Evolutionary conservation across 768 basidiomycete genomes (phyloP).

Genomic region (Solioccasus polychromus): DNA sequence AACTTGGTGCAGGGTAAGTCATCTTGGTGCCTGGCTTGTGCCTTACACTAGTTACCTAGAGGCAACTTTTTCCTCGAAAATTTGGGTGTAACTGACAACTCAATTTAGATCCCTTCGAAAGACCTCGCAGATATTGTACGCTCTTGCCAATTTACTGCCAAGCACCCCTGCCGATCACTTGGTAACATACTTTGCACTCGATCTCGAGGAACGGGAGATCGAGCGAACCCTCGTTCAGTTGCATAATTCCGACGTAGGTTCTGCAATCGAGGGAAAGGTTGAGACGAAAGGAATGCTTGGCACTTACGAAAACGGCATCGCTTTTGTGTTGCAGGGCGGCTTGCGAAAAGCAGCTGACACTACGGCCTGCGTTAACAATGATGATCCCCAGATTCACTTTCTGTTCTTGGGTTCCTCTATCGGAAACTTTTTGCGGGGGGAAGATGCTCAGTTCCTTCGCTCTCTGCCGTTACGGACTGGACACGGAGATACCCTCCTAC

Average conservation of each 20-base stretch:
- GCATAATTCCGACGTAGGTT: conserved; percentile 57
- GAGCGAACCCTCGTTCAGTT: conserved; percentile 75
- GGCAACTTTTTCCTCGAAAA: neutral
- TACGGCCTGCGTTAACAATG: neutral
- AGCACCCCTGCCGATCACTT: conserved; percentile 38
- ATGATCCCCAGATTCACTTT: conserved; percentile 63
- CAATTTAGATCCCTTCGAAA: conserved; percentile 73
- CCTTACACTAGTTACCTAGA: neutral
- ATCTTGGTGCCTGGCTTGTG: neutral
- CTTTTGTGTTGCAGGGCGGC: conserved; percentile 58
- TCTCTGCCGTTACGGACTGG: conserved; percentile 75
- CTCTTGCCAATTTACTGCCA: conserved; percentile 57
- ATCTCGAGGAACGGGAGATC: conserved; percentile 86
- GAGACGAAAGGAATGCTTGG: conserved; percentile 83
- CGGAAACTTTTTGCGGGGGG: conserved; percentile 81
- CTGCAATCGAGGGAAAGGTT: conserved; percentile 65
- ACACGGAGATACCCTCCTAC: conserved; percentile 75
- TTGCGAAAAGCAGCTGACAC: conserved; percentile 10
- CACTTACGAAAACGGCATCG: conserved; percentile 87
- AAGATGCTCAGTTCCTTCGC: conserved; percentile 69
- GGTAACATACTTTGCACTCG: conserved; percentile 88
- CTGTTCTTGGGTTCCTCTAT: conserved; percentile 91
- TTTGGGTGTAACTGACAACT: conserved; percentile 8
- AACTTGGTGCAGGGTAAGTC: conserved; percentile 91
- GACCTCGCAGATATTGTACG: conserved; percentile 78